Conservation (phyloP, 805 yeast genomes). For the Kodamaea restingae region DNA sequence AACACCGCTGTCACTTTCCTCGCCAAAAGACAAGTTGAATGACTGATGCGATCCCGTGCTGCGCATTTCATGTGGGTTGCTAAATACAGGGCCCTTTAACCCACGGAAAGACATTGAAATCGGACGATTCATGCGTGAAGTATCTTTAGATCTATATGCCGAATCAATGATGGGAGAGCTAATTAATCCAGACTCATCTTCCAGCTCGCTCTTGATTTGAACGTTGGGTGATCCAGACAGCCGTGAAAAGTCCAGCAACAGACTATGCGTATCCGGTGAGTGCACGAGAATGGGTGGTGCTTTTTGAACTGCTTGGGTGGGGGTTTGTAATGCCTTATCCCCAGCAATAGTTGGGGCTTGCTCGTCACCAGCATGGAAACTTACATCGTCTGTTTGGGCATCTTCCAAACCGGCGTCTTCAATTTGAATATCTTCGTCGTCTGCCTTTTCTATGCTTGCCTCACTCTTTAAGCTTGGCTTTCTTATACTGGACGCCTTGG, state of each 20-base stretch:
- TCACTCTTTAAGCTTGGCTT: too few relatives aligned
- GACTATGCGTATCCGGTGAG: neutral
- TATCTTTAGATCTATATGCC: constrained; percentile 12
- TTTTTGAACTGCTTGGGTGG: neutral
- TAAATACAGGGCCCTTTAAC: constrained; percentile 51
- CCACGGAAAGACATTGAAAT: constrained; percentile 60
- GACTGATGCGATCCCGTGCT: constrained; percentile 40
- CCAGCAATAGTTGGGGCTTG: neutral
- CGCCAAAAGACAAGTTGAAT: constrained; percentile 35
- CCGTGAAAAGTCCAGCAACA: neutral
- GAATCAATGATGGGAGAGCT: constrained; percentile 20
- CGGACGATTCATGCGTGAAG: constrained; percentile 23
- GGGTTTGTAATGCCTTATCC: neutral
- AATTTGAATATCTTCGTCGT: too few relatives aligned
- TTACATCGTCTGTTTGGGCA: neutral
- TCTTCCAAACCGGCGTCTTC: too few relatives aligned
- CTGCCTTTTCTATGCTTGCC: too few relatives aligned
- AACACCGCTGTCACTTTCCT: constrained; percentile 28
- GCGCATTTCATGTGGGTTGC: constrained; percentile 29
- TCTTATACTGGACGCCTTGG: constrained; percentile 7
- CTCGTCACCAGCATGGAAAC: neutral
- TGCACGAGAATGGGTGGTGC: neutral
- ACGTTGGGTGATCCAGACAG: neutral
- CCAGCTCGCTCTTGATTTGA: constrained; percentile 9
- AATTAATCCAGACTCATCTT: neutral